phyloP scores from a whole-genome alignment of 164 flowering plant species.

The Berberis vulgaris region DNA sequence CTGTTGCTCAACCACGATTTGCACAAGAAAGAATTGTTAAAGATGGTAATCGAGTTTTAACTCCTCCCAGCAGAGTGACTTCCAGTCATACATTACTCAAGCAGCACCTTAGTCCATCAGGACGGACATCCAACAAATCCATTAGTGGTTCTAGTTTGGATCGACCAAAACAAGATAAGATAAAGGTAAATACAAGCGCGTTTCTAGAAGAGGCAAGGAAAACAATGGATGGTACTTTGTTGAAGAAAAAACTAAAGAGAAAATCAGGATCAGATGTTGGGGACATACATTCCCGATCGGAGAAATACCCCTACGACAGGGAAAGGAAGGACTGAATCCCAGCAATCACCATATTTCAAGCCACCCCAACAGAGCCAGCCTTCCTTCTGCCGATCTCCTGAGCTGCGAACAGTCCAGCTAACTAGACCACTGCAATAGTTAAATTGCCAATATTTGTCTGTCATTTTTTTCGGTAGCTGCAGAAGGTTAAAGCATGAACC shows the following conservation, averaged over 20 bases:
- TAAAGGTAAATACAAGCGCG: slow-evolving; percentile 23
- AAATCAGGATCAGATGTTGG: slow-evolving; percentile 20
- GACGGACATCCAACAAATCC: slow-evolving; percentile 19
- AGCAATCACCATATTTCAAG: slow-evolving; percentile 18
- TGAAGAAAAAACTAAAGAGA: slow-evolving; percentile 45
- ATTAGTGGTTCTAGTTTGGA: slow-evolving; percentile 21
- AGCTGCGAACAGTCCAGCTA: slow-evolving; percentile 25
- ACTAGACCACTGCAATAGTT: background rate
- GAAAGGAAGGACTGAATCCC: slow-evolving; percentile 32
- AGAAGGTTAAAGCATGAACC: too few relatives aligned
- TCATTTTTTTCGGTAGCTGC: too few relatives aligned
- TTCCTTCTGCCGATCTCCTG: slow-evolving; percentile 14
- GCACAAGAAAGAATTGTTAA: slow-evolving; percentile 2
- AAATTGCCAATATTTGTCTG: too few relatives aligned
- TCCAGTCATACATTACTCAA: slow-evolving; percentile 8
- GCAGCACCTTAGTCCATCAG: slow-evolving; percentile 6
- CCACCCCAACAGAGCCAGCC: slow-evolving; percentile 5
- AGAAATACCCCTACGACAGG: background rate
- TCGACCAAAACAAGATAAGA: slow-evolving; percentile 36
- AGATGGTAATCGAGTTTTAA: slow-evolving; percentile 21
- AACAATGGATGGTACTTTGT: slow-evolving; percentile 18
- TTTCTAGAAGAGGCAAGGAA: slow-evolving; percentile 19
- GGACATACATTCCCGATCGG: slow-evolving; percentile 9
- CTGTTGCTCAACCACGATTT: slow-evolving; percentile 24
- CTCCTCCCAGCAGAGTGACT: slow-evolving; percentile 19